Evolutionary conservation across 164 flowering plant genomes (phyloP).

Genomic region (Stephania cephalantha): DNA sequence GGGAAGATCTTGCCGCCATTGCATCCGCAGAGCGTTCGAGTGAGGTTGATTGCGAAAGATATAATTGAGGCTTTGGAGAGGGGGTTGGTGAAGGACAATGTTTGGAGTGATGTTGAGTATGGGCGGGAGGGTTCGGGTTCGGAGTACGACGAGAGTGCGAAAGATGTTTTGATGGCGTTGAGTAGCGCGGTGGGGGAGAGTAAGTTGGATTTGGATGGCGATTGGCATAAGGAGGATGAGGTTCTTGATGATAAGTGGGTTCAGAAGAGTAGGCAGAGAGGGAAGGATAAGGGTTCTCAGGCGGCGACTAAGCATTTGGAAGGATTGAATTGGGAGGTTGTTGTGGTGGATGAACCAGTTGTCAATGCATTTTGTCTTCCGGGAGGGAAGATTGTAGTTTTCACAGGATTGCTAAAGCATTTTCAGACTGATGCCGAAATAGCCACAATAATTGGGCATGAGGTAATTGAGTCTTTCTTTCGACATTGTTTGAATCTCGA

Average conservation of each 20-base stretch:
- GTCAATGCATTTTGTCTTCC: conserved; percentile 94
- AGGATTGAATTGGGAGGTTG: conserved; percentile 80
- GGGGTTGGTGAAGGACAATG: conserved; percentile 61
- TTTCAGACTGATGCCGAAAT: conserved; percentile 70
- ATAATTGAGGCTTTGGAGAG: conserved; percentile 68
- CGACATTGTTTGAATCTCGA: neutral
- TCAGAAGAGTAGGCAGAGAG: conserved; percentile 55
- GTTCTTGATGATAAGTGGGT: conserved; percentile 87
- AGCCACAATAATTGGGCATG: conserved; percentile 82
- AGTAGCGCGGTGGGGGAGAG: conserved; percentile 25
- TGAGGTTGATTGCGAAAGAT: conserved; percentile 66
- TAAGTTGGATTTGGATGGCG: conserved; percentile 21
- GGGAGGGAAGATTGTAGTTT: conserved; percentile 92
- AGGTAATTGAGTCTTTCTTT: conserved; percentile 36
- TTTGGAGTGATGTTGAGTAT: conserved; percentile 67
- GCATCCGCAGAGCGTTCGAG: conserved; percentile 80
- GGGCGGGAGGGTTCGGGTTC: conserved; percentile 21
- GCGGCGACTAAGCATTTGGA: conserved; percentile 62
- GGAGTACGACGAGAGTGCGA: conserved; percentile 6
- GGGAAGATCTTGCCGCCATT: conserved; percentile 76
- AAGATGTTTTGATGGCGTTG: conserved; percentile 32
- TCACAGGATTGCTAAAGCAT: conserved; percentile 71
- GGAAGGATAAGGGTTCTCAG: conserved; percentile 31
- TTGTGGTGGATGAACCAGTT: conserved; percentile 71
- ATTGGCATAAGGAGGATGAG: conserved; percentile 65